Evolutionary conservation across 1,284 basidiomycete species (phyloP), one percentile per base, ranked within the genome.

Genomic region (Puccinia polysora): DNA sequence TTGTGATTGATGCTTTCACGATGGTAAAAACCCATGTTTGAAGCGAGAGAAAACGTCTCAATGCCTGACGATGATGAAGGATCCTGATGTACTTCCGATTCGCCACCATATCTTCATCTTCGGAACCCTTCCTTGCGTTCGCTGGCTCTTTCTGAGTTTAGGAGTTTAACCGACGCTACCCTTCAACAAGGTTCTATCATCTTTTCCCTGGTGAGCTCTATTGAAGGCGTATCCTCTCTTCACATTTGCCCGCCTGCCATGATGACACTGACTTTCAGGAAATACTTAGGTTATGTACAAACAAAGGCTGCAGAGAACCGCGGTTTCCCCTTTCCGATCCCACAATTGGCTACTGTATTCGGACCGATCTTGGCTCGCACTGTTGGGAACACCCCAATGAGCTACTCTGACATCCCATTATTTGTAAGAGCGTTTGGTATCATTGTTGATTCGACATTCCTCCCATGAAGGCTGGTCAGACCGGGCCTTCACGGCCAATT

Each of bases 281-380:
- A n/a, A 64, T 69, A 23, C 23, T 34, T 28, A 63, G 56, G 14
- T 1, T 52, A 77, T 32, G 74, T 78, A 28, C 73, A 73, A 10
- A 80, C 78, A 14, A 73, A 79, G 15, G 78, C 77, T 1, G 73
- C 77, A 10, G 58, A 75, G n/a, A 79, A 80, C 59, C 75, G 75
- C 14, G 77, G 78, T 40, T 77, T 80, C 73, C 78, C 75, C 15
- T 74, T 71, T 7, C 75, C 79, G 0, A 53, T 81, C 52, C 76
- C 77, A 1, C 63, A 75, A 45, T 60, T 76, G 2, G 72, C 55
- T 10, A 67, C 73, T 14, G 55, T 78, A 23, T 75, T 76, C 53
- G 76, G 74, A 2, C 77, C 78, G 0, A 36, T 77, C 40, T 36
- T 76, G 4, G 74, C 75, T 1, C 70, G 75, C 28, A 76, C 77